Evolutionary conservation across 345 rosid species (phyloP).

Genomic region (Capsella bursapastoris): DNA sequence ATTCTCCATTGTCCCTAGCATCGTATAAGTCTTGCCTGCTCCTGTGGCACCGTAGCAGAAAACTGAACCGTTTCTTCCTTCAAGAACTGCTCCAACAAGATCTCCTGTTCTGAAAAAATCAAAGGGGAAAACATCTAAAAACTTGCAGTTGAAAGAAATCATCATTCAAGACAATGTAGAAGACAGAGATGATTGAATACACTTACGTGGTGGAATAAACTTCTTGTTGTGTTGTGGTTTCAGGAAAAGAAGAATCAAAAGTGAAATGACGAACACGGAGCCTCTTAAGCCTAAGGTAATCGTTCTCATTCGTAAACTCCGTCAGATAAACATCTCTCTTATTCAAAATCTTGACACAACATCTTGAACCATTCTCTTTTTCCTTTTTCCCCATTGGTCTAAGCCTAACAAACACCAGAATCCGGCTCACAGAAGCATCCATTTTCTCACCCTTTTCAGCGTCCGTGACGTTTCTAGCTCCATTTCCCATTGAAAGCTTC

Average conservation of each 20-base stretch:
- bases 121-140: conserved; percentile 20
- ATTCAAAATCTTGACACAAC: conserved; percentile 84
- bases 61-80: conserved; percentile 96
- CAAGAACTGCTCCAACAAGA: conserved; percentile 84
- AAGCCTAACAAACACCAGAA: conserved; percentile 87
- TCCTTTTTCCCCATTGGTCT: conserved; percentile 95
- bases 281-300: conserved; percentile 87
- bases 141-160: conserved; percentile 9
- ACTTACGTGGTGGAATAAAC: conserved; percentile 92
- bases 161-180: not conserved
- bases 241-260: conserved; percentile 87
- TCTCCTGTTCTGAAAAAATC: conserved; percentile 75
- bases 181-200: not conserved
- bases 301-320: conserved; percentile 80
- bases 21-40: conserved; percentile 94
- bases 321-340: conserved; percentile 82
- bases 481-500: conserved; percentile 69
- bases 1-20: conserved; percentile 88
- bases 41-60: conserved; percentile 99
- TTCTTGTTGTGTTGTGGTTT: conserved; percentile 72
- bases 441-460: conserved; percentile 53
- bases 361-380: conserved; percentile 74
- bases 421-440: conserved; percentile 52
- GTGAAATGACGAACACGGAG: conserved; percentile 87
- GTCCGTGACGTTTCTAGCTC: conserved; percentile 48